A percentile compares a stretch with the other conserved stretches of the same genome.
Evolutionary conservation across 176 grass and related monocot genomes (phyloP).

Genomic region (Aegilops tauschii): DNA sequence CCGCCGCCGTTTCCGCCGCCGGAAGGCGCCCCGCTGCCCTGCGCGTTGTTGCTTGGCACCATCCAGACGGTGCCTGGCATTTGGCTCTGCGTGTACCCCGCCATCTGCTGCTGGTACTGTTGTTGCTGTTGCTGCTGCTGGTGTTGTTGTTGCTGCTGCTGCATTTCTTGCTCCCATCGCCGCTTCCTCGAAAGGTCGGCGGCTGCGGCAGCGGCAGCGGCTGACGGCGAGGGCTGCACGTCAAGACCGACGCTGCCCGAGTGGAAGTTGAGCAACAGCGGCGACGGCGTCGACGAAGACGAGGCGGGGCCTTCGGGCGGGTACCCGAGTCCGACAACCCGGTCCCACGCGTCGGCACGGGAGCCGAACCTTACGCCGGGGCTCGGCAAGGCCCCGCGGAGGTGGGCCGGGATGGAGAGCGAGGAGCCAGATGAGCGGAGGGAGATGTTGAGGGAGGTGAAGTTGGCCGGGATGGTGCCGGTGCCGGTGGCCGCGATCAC

Average conservation of each 20-base stretch:
- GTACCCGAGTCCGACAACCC: constrained; percentile 53
- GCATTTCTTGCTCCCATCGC: constrained; percentile 81
- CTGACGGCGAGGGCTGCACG: constrained; percentile 60
- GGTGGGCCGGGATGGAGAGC: constrained; percentile 70
- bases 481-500: constrained; percentile 96
- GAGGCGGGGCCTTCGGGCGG: constrained; percentile 63
- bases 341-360: constrained; percentile 60
- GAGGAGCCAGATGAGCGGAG: constrained; percentile 88
- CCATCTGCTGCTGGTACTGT: constrained; percentile 82
- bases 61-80: constrained; percentile 84
- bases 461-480: constrained; percentile 95
- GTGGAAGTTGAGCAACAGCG: constrained; percentile 82
- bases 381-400: constrained; percentile 44
- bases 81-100: constrained; percentile 81
- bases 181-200: constrained; percentile 65
- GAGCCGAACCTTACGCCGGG: constrained; percentile 27
- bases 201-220: constrained; percentile 37
- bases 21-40: constrained; percentile 38
- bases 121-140: constrained; percentile 57
- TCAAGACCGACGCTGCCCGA: constrained; percentile 72
- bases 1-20: not conserved
- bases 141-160: constrained; percentile 40
- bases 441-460: constrained; percentile 96
- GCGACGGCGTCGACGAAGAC: constrained; percentile 58
- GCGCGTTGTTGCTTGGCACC: constrained; percentile 79